phyloP scores from a whole-genome alignment of 345 rosid genomes.

The thale cress (Arabidopsis thaliana) region TAIR10.1 NC_003076.8:19722501-19723000 shows the following conservation, averaged over 20 bases:
- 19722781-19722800: background rate
- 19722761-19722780: background rate
- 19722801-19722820: constrained; percentile 59
- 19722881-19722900: background rate
- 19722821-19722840: constrained; percentile 86
- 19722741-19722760: constrained; percentile 33
- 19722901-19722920: background rate
- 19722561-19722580: constrained; percentile 95
- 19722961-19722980: constrained; percentile 67
- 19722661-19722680: constrained; percentile 45
- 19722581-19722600: constrained; percentile 88
- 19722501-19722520: constrained; percentile 78
- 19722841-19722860: constrained; percentile 88
- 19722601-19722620: constrained; percentile 50
- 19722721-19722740: constrained; percentile 65
- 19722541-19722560: constrained; percentile 96
- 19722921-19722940: background rate
- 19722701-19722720: constrained; percentile 88
- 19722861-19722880: constrained; percentile 28
- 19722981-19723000: constrained; percentile 85
- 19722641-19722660: background rate
- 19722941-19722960: background rate
- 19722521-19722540: constrained; percentile 97
- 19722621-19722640: constrained; percentile 2
- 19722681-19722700: constrained; percentile 96